Base-by-base conservation (phyloP, 306 rosid genomes). In the Ochetophila trinervis region DNA sequence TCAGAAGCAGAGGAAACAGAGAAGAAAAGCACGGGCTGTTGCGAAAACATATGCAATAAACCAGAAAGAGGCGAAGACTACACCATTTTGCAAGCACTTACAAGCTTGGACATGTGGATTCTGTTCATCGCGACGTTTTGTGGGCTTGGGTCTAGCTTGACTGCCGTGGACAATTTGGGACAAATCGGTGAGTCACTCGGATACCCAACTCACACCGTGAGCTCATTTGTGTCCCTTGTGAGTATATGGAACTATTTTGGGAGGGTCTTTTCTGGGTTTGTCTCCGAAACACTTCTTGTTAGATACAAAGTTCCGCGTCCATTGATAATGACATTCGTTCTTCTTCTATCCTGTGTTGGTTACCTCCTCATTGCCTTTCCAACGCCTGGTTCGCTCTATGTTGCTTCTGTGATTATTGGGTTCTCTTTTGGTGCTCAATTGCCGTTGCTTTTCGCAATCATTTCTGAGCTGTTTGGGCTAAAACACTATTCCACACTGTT, bases 221-320 rank as follows among this genome's bases (percentile, higher is more conserved):
- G 27, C 37, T 47, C 82, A 0, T 80, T 84, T 48, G 80, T 78
- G 5, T 80, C 88, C 4, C 64, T 84, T 2, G 73, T 75, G 1
- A 80, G 83, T 76, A 80, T 78, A 18, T 84, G 88, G 86, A 84
- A 84, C 74, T 84, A 71, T 74, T 81, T 80, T 53, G 88, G 86
- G 11, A 64, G 83, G 16, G 79, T 78, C 4, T 80, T 80, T 32
- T 53, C 86, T 6, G 84, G 86, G 10, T 77, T 80, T 64, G 82
- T 75, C 19, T 84, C 84, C 0, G 89, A 84, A 61, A 52, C 22
- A 8, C 70, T 81, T 0, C 53, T 84, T 5, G 65, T 44, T 4
- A 66, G n/a, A 32, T 79, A 49, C 57, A 78, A 74, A 49, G 7
- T 84, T 47, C 89, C 86, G 0, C 44, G 86, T 8, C 70, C 89